Base-by-base conservation (phyloP, 129 eudicot genomes). In the Sambucus nigra region DNA sequence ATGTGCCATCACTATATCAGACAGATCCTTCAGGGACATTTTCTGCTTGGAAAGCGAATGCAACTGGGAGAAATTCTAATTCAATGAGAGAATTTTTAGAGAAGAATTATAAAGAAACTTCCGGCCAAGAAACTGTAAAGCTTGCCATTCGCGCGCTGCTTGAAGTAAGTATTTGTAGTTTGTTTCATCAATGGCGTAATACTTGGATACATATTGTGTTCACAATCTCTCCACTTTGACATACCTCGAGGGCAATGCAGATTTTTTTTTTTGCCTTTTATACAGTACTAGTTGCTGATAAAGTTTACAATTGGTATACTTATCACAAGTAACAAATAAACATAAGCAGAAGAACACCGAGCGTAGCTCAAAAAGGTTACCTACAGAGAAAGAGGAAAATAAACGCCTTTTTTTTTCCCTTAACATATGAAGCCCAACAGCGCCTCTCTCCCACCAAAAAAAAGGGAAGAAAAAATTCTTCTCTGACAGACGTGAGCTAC, bases 11-110 rank as follows among this genome's bases (percentile, higher is more conserved):
- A n/a, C 80, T 87, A 6, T 87, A 87, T 47, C 94, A 87, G 73
- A 87, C 96, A 20, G 96, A 87, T 69, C 96, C 96, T 40, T 87
- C 96, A 0, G 96, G 96, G 3, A 87, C 96, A 13, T 87, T 87
- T 68, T 87, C 96, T 15, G 96, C 96, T 11, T 87, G 96, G 96
- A 87, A 87, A 69, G 96, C 96, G 40, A 87, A 87, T 72, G 88
- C 94, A 12, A 87, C 96, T 22, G 96, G 96, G 54, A 72, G 96
- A 53, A 87, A 87, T 67, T 87, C 96, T 17, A 87, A 87, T 62
- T 87, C 96, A 4, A 74, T 83, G 58, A 56, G 94, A 61, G 96
- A 87, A 47, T 87, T 76, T 66, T 54, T 87, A 57, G 96, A 83
- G 65, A 87, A 87, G 81, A 87, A 87, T 25, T 87, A 87, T 72